A percentile compares a stretch with the other conserved stretches of the same genome.
Conservation (phyloP, 176 grass and related monocot genomes). For the Musa schizocarpa region DNA sequence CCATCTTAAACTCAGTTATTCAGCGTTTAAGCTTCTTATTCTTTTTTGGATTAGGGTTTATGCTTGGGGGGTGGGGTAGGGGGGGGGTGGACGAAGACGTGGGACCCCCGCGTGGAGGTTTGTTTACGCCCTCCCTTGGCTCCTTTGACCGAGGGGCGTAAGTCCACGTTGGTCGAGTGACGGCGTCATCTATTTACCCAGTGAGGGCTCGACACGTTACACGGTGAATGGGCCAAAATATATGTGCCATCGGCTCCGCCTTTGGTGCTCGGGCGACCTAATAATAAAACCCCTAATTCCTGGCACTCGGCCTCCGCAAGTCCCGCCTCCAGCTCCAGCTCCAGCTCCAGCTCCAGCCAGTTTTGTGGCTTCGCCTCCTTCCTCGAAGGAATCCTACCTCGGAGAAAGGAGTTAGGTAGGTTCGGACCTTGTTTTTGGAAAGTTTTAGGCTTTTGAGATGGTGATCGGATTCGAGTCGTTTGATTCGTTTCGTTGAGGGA, state of each 20-base stretch:
- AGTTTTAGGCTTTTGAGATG: not conserved
- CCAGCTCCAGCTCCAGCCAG: not conserved
- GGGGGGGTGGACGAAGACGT: no score
- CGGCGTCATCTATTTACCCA: not conserved
- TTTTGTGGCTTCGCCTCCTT: not conserved
- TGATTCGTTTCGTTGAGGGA: not conserved
- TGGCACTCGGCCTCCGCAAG: not conserved
- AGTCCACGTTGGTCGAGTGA: not conserved
- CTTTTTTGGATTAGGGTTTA: no score
- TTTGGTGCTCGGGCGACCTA: not conserved
- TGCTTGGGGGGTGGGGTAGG: no score
- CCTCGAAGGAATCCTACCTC: not conserved
- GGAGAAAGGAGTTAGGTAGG: not conserved
- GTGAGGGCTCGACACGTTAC: not conserved
- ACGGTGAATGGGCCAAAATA: not conserved
- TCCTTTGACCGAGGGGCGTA: not conserved
- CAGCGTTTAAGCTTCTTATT: no score
- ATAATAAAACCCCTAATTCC: not conserved
- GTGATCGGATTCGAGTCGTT: not conserved
- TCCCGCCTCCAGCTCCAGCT: not conserved
- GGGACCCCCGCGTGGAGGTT: not conserved
- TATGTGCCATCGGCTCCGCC: conserved; percentile 5
- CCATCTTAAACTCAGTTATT: no score
- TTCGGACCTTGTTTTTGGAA: not conserved
- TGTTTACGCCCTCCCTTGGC: not conserved